Base-by-base conservation (phyloP, 2,329 filamentous ascomycete genomes). In the Tetracladium maxilliforme region DNA sequence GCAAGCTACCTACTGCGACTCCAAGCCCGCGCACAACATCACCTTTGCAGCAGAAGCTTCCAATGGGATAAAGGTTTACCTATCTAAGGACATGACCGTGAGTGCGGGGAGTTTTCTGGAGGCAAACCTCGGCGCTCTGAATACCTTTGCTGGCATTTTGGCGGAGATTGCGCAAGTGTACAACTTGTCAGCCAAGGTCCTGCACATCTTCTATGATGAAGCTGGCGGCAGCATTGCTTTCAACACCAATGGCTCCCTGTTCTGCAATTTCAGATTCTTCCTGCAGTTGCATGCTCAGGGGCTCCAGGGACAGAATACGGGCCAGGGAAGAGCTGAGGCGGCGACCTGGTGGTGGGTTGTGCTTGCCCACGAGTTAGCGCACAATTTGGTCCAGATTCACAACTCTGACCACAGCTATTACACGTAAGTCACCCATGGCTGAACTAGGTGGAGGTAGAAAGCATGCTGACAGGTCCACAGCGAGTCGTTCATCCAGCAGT, bases 241-340 rank as follows among this genome's bases (percentile, higher is more conserved):
- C 61, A 98, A 98, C 46, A 67, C 69, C 7, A 70, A 64, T 19
- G 86, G 87, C 19, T 82, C 77, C 40, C 68, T 98, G 16, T 98
- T 95, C 56, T 94, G 84, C 60, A 98, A 98, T 44, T 65, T 92
- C 34, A 65, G 81, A 11, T 93, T 82, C 57, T 95, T 86, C 47
- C 52, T 77, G 31, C 73, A 87, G 41, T 52, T 94, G 16, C 87
- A 95, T 42, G 58, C 69, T 22, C 41, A 53, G 10, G 49, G 58
- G 33, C 47, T 70, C 23, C 43, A 37, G 31, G 52, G 29, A 24
- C 46, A 13, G 21, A 36, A 25, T 13, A 43, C 23, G 14, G 33
- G 12, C 46, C 52, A 61, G 27, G 66, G 56, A 10, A 70, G 58
- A 44, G 60, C 69, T 4, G 78, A 90, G 32, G 81, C 81, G 4